A percentile compares a stretch with the other conserved stretches of the same genome.
These are phyloP conservation scores for Colletotrichum zoysiae DNA, from an alignment of 2,329 filamentous ascomycete species.

Conservation along the genomic window DNA sequence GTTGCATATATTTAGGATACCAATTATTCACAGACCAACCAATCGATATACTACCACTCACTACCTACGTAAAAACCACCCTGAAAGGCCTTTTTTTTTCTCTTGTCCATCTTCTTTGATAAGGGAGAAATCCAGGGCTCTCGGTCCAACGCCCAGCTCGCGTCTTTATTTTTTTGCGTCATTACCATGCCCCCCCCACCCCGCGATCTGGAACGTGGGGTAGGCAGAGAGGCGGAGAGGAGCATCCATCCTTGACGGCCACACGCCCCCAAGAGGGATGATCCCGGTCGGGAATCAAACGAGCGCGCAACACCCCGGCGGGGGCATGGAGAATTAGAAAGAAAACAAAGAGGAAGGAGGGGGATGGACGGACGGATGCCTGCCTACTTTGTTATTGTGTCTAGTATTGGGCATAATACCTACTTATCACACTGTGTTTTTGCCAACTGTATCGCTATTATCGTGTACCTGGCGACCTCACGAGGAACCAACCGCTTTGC, in stretches of 20 bases:
- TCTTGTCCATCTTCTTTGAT: neutral
- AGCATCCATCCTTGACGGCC: neutral
- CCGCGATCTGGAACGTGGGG: neutral
- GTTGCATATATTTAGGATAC: constrained; percentile 6
- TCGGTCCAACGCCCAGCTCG: neutral
- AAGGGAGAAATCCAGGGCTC: neutral
- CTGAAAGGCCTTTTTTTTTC: neutral
- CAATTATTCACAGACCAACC: neutral
- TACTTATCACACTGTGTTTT: too few relatives aligned
- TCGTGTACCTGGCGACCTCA: too few relatives aligned
- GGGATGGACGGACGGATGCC: neutral
- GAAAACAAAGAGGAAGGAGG: neutral
- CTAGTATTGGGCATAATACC: too few relatives aligned
- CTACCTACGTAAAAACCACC: too few relatives aligned
- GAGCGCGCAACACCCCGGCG: neutral
- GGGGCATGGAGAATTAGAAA: too few relatives aligned
- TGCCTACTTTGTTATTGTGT: too few relatives aligned
- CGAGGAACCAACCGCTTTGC: too few relatives aligned
- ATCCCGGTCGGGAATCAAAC: neutral
- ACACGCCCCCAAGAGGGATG: neutral
- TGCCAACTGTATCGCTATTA: too few relatives aligned
- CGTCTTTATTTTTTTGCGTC: neutral
- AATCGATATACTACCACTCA: neutral
- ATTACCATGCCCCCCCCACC: neutral
- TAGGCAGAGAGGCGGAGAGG: neutral